These are phyloP conservation scores for Aspergillus conjunctus DNA, from an alignment of 495 filamentous ascomycete species.

Conservation along the genomic window DNA sequence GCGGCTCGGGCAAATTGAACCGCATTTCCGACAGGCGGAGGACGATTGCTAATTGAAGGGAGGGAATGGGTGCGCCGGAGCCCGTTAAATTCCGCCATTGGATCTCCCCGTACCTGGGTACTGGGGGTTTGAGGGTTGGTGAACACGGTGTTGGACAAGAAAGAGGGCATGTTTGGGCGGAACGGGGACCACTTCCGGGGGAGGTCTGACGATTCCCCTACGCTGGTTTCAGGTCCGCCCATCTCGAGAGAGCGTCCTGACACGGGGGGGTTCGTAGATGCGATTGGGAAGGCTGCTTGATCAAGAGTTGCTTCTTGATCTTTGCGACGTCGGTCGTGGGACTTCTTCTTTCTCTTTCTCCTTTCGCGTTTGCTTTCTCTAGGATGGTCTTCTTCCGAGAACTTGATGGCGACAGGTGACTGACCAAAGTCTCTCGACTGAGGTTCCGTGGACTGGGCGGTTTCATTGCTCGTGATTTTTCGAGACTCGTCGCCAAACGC, in stretches of 20 bases:
- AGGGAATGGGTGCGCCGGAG: constrained; percentile 80
- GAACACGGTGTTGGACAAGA: constrained; percentile 69
- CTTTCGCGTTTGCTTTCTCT: constrained; percentile 33
- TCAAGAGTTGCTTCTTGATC: constrained; percentile 25
- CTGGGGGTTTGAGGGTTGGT: constrained; percentile 41
- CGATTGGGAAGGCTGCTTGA: constrained; percentile 3
- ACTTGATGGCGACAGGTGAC: constrained; percentile 17
- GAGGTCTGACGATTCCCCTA: constrained; percentile 21
- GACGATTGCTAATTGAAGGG: constrained; percentile 66
- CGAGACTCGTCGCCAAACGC: constrained; percentile 27
- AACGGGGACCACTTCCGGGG: constrained; percentile 38
- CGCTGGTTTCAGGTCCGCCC: constrained; percentile 7
- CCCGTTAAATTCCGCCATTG: constrained; percentile 52
- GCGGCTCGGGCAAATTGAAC: constrained; percentile 45
- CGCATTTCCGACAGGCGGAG: constrained; percentile 41
- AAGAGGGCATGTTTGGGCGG: constrained; percentile 57
- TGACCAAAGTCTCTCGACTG: constrained; percentile 37
- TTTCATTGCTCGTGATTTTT: not conserved
- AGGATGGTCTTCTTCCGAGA: constrained; percentile 16
- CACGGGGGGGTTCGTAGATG: constrained; percentile 12
- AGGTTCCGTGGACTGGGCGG: not conserved
- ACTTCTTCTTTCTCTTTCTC: constrained; percentile 42
- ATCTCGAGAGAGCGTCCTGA: constrained; percentile 20
- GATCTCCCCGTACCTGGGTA: constrained; percentile 33
- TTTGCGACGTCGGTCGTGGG: constrained; percentile 24